These are phyloP conservation scores for Achaetomium macrosporum DNA, from an alignment of 2,329 filamentous ascomycete genomes.

Conservation along the genomic window DNA sequence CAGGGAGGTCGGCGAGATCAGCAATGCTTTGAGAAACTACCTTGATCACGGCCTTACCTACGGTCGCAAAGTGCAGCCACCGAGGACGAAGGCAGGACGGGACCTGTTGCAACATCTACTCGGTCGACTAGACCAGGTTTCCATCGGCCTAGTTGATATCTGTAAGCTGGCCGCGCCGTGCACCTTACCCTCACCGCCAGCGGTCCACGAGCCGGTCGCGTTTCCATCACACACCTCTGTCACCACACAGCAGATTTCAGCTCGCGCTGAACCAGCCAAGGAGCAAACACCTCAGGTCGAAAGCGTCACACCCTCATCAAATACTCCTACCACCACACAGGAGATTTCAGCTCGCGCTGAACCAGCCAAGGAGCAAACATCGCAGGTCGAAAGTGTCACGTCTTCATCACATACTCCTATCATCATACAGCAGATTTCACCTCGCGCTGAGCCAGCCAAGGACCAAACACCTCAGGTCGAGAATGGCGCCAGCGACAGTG, in stretches of 20 bases:
- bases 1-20: conserved; percentile 21
- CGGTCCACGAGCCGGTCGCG: conserved; percentile 11
- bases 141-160: conserved; percentile 10
- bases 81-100: conserved; percentile 21
- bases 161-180: conserved; percentile 10
- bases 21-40: conserved; percentile 18
- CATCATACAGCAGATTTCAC: neutral
- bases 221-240: conserved; percentile 13
- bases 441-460: neutral
- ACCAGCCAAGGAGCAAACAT: neutral
- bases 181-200: conserved; percentile 7
- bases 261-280: neutral
- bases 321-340: conserved; percentile 9
- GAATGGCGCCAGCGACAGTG: neutral
- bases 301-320: conserved; percentile 15
- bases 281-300: neutral
- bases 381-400: conserved; percentile 7
- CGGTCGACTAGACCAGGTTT: conserved; percentile 20
- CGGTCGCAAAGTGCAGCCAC: conserved; percentile 23
- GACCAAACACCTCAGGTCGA: neutral
- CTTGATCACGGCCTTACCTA: conserved; percentile 17
- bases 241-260: neutral
- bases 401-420: conserved; percentile 14
- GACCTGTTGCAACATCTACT: conserved; percentile 21
- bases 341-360: neutral